phyloP scores from a whole-genome alignment of 352 stramenopile species.

The Phytophthora hybrid region DNA sequence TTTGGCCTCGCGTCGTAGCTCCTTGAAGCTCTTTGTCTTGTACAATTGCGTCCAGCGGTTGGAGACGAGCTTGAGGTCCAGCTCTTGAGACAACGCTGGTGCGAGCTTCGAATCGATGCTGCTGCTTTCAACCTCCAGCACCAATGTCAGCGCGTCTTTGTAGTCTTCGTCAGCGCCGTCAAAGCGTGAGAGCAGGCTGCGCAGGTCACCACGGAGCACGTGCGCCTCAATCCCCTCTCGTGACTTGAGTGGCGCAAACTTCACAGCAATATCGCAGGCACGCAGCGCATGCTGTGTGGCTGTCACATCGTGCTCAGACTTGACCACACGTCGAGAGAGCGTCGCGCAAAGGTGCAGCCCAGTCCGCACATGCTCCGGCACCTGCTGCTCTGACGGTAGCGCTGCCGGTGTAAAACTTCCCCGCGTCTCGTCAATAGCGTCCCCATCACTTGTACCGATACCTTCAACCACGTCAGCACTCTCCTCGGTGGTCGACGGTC shows the following conservation, averaged over 20 bases:
- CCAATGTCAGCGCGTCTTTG: slow-evolving; percentile 24
- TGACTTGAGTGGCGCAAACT: slow-evolving; percentile 35
- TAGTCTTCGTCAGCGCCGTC: slow-evolving; percentile 59
- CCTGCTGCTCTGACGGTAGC: background rate
- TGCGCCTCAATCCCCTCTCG: slow-evolving; percentile 45
- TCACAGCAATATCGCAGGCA: slow-evolving; percentile 59
- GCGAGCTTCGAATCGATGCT: background rate
- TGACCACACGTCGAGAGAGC: slow-evolving; percentile 49
- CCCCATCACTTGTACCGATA: background rate
- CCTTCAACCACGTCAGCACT: background rate
- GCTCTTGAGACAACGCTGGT: slow-evolving; percentile 22
- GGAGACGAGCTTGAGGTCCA: slow-evolving; percentile 52
- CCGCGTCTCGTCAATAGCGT: background rate
- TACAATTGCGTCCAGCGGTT: slow-evolving; percentile 72
- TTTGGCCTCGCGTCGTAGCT: slow-evolving; percentile 50
- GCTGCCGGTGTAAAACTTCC: background rate
- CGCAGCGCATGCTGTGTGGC: slow-evolving; percentile 48
- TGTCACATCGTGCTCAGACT: slow-evolving; percentile 46
- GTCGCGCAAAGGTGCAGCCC: slow-evolving; percentile 52
- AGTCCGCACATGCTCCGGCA: slow-evolving; percentile 40
- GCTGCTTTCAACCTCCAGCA: slow-evolving; percentile 16
- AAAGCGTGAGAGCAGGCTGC: slow-evolving; percentile 57
- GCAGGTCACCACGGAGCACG: slow-evolving; percentile 61
- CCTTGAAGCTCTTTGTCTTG: slow-evolving; percentile 47
- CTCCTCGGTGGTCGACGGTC: slow-evolving; percentile 12